Conservation (phyloP, 1,284 basidiomycete species). For the Cryptococcus depauperatus region DNA sequence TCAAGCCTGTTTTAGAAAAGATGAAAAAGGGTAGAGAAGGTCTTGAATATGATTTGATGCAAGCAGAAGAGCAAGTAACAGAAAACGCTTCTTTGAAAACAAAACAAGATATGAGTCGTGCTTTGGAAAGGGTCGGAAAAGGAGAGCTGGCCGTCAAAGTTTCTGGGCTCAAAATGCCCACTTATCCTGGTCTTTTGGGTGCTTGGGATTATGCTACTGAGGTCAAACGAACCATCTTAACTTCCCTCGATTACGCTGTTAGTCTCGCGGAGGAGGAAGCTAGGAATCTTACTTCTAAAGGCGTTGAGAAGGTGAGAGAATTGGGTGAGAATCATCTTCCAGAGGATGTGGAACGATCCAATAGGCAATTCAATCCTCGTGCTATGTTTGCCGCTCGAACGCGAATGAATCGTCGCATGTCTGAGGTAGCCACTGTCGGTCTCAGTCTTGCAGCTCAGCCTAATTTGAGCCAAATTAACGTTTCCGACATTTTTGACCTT, state of each 20-base stretch:
- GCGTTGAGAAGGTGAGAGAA: constrained; percentile 61
- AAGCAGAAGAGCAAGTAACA: constrained; percentile 69
- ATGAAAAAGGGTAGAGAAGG: constrained; percentile 67
- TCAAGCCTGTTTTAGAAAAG: constrained; percentile 76
- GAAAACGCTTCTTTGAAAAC: constrained; percentile 53
- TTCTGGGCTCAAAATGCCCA: constrained; percentile 53
- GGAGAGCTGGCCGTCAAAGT: constrained; percentile 57
- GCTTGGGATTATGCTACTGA: constrained; percentile 85
- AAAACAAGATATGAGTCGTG: constrained; percentile 57
- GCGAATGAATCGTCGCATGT: constrained; percentile 45
- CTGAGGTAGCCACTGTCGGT: constrained; percentile 37
- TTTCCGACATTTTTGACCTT: constrained; percentile 79
- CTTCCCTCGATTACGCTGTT: constrained; percentile 75
- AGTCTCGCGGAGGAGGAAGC: constrained; percentile 77
- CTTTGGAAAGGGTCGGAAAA: constrained; percentile 67
- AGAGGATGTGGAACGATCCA: constrained; percentile 65
- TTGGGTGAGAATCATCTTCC: constrained; percentile 77
- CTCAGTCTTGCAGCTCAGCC: constrained; percentile 37
- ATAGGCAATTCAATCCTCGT: constrained; percentile 83
- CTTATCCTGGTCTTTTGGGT: constrained; percentile 77
- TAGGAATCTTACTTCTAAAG: constrained; percentile 58
- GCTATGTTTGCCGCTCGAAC: constrained; percentile 81
- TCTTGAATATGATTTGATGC: constrained; percentile 70
- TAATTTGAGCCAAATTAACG: constrained; percentile 40
- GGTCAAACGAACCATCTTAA: constrained; percentile 64